These are phyloP conservation scores for Taiozyma sp. DNA, from an alignment of 1,139 yeast species.

Conservation along the genomic window DNA sequence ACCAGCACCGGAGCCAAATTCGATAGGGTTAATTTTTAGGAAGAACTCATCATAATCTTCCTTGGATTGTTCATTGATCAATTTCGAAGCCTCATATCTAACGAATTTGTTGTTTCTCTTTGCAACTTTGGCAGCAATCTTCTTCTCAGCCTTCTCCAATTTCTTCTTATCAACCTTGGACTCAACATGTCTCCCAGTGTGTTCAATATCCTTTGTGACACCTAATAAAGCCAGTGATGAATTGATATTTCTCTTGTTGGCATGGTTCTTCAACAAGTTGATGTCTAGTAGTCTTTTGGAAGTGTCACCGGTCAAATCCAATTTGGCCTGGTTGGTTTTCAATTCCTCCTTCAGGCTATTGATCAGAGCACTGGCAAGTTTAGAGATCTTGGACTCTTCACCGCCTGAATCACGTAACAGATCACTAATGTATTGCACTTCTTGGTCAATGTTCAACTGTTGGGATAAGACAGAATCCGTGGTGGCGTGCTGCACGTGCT, in stretches of 20 bases:
- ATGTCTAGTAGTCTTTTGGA: conserved; percentile 75
- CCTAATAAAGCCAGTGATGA: conserved; percentile 67
- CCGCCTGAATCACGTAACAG: conserved; percentile 83
- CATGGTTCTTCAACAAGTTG: conserved; percentile 57
- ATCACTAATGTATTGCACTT: conserved; percentile 57
- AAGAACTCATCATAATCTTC: conserved; percentile 92
- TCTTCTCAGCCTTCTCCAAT: conserved; percentile 93
- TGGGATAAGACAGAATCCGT: conserved; percentile 80
- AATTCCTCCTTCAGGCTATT: conserved; percentile 50
- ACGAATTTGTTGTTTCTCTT: conserved; percentile 87
- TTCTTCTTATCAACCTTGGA: conserved; percentile 94
- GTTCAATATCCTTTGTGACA: conserved; percentile 80
- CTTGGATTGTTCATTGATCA: conserved; percentile 48
- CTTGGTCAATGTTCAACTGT: conserved; percentile 58
- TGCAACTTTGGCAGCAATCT: conserved; percentile 94
- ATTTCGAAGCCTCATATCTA: conserved; percentile 84
- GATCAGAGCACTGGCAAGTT: conserved; percentile 40
- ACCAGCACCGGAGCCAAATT: conserved; percentile 86
- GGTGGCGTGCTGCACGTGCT: conserved; percentile 67
- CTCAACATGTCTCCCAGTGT: conserved; percentile 87
- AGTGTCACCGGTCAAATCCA: conserved; percentile 69
- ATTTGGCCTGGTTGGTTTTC: conserved; percentile 63
- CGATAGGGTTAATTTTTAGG: conserved; percentile 91
- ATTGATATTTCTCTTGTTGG: conserved; percentile 58
- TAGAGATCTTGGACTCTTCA: conserved; percentile 45